Evolutionary conservation across 129 eudicot genomes (phyloP), one percentile per base, ranked within the genome.

Genomic region (Pulicaria dysenterica): DNA sequence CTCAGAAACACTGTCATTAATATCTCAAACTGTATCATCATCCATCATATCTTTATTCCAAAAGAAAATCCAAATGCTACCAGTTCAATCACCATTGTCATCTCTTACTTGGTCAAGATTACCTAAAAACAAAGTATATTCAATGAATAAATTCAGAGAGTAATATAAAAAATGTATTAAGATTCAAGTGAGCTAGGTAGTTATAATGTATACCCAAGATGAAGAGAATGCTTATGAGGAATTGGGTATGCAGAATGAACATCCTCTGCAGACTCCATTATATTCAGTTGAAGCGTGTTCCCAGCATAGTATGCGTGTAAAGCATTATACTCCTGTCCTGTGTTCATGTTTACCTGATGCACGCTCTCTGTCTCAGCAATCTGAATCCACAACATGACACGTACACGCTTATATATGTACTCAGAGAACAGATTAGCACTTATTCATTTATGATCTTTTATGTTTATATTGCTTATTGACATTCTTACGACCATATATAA

Each of bases 361-460:
- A 83, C 83, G 77, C 84, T 85, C 76, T 87, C 92, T 13, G 19
- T 69, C 65, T 88, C 95, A 15, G 85, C 84, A 60, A 85, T 76
- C 95, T 88, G 84, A 12, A 47, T 7, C 44, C 36, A 15, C 48
- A 38, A 16, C 34, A 45, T 3, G 8, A 61, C 39, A 17, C 1
- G 14, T 0, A 5, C 5, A 11, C 12, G 12, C 24, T 6, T 17
- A 2, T 36, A 34, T 34, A 36, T 8, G 15, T 38, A 44, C 45
- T 62, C 44, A 38, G 44, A 48, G 0, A 41, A 40, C 39, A 24
- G n/a, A 67, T 46, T 67, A 45, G 43, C 10, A 38, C 34, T 70
- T 11, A 9, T 38, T 19, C 34, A 64, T 66, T 5, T 24, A 55
- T 75, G 16, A 65, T 36, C 11, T 15, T 17, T n/a, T 7, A 34